Base-by-base conservation (phyloP, 139 green algal genomes). In the Chlorella ohadii region DNA sequence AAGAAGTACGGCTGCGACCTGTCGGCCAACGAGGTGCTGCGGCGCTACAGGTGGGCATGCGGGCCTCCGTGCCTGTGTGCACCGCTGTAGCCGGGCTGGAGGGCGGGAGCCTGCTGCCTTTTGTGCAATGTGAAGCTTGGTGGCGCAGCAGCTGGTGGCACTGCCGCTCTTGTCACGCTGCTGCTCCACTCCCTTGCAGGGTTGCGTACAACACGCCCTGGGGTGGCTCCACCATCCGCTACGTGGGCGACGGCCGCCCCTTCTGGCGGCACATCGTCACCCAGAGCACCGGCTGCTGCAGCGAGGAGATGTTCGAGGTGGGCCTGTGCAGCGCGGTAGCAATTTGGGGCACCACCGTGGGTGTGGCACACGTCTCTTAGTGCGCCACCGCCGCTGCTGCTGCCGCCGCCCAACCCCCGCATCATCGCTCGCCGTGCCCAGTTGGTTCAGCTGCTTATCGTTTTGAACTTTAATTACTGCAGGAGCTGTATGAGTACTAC, bases 401-500 rank as follows among this genome's bases (percentile, higher is more conserved):
- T n/a, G n/a, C n/a, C n/a, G n/a, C n/a, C n/a, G n/a, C n/a, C n/a
- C n/a, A n/a, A n/a, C n/a, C n/a, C n/a, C n/a, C n/a, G n/a, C n/a
- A n/a, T n/a, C n/a, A n/a, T n/a, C n/a, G n/a, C n/a, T n/a, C n/a
- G n/a, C n/a, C n/a, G n/a, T n/a, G n/a, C n/a, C n/a, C n/a, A n/a
- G n/a, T n/a, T n/a, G n/a, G n/a, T n/a, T n/a, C n/a, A n/a, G n/a
- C n/a, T n/a, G n/a, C n/a, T n/a, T n/a, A n/a, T n/a, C n/a, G n/a
- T n/a, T n/a, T n/a, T n/a, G n/a, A n/a, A n/a, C n/a, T n/a, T n/a
- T n/a, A n/a, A n/a, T n/a, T n/a, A 27, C 87, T 89, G 38, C 86
- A 95, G 47, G 86, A 91, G 17, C 36, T 97, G 0, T 97, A 98
- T 81, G 55, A 92, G 0, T 93, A 96, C 76, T 96, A 94, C 66